Conservation (phyloP, 1,284 basidiomycete genomes). For the Leucoagaricus sp. region DNA sequence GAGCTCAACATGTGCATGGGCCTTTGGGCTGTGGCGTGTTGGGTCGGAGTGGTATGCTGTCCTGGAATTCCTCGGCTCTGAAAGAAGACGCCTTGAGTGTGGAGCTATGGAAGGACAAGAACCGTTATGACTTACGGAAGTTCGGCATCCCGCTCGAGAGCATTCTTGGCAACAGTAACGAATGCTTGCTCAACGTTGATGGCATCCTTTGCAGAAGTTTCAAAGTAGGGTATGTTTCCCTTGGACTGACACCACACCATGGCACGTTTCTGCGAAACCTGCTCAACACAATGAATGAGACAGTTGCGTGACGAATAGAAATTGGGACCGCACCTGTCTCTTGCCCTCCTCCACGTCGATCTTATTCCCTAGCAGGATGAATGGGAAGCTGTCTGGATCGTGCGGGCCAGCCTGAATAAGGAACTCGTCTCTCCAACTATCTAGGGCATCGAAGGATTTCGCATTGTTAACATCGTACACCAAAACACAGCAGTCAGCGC, state of each 20-base stretch:
- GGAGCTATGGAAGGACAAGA: not conserved
- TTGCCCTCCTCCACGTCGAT: slow-evolving; percentile 99
- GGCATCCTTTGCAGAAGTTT: slow-evolving; percentile 99
- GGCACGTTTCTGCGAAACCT: slow-evolving; percentile 99
- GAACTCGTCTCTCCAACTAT: slow-evolving; percentile 98
- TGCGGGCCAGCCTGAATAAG: slow-evolving; percentile 97
- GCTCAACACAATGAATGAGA: not conserved
- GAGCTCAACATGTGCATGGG: slow-evolving; percentile 6
- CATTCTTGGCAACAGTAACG: slow-evolving; percentile 99
- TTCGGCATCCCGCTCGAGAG: slow-evolving; percentile 95
- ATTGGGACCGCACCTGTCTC: slow-evolving; percentile 72
- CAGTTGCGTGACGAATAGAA: not conserved
- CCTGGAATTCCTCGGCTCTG: slow-evolving; percentile 11
- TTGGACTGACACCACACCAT: slow-evolving; percentile 99
- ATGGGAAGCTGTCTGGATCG: slow-evolving; percentile 98
- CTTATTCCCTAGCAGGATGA: slow-evolving; percentile 99
- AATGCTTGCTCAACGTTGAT: slow-evolving; percentile 99
- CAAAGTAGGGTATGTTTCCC: slow-evolving; percentile 99
- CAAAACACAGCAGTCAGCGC: slow-evolving; percentile 98
- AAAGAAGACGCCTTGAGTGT: not conserved
- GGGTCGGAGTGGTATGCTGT: slow-evolving; percentile 13
- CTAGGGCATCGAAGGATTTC: slow-evolving; percentile 97
- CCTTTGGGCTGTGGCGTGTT: slow-evolving; percentile 8
- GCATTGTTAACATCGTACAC: slow-evolving; percentile 99
- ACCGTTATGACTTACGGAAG: slow-evolving; percentile 7